A percentile compares a stretch with the other conserved stretches of the same genome.
phyloP scores from a whole-genome alignment of 1,139 yeast species.

The Candida sp. region DNA sequence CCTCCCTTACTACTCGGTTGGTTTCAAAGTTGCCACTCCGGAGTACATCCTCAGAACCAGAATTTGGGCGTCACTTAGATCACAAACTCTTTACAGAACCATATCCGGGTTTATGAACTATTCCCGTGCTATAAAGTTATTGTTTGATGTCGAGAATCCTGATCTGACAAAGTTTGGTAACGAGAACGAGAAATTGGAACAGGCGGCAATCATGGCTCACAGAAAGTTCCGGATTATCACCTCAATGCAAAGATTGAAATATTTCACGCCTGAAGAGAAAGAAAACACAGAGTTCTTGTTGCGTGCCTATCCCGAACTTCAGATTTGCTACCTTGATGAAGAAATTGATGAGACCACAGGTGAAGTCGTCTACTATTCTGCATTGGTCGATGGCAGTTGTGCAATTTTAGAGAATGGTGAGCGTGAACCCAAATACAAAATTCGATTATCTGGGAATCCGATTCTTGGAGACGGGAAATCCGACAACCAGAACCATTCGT shows the following conservation, averaged over 20 bases:
- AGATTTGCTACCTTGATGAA: conserved; percentile 46
- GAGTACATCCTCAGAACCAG: conserved; percentile 56
- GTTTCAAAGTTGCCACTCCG: conserved; percentile 58
- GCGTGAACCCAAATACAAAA: conserved; percentile 44
- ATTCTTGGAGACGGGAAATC: conserved; percentile 62
- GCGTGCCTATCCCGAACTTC: conserved; percentile 49
- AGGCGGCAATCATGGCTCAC: conserved; percentile 44
- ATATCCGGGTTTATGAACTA: conserved; percentile 63
- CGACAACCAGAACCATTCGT: conserved; percentile 57
- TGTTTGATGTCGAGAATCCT: conserved; percentile 48
- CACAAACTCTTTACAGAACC: conserved; percentile 59
- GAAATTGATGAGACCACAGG: conserved; percentile 30
- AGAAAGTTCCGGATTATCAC: conserved; percentile 51
- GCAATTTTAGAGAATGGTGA: conserved; percentile 37
- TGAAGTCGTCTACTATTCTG: conserved; percentile 32
- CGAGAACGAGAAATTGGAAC: conserved; percentile 35
- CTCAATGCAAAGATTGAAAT: conserved; percentile 46
- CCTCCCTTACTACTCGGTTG: conserved; percentile 52
- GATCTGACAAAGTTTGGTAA: conserved; percentile 20
- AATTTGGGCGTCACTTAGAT: conserved; percentile 61
- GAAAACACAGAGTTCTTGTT: conserved; percentile 41
- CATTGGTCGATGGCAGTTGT: conserved; percentile 50
- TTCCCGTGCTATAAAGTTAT: conserved; percentile 52
- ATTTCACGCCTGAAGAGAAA: conserved; percentile 37
- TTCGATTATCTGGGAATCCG: conserved; percentile 57